These are phyloP conservation scores for Arabis alpina DNA, from an alignment of 345 rosid species.

Conservation along the genomic window DNA sequence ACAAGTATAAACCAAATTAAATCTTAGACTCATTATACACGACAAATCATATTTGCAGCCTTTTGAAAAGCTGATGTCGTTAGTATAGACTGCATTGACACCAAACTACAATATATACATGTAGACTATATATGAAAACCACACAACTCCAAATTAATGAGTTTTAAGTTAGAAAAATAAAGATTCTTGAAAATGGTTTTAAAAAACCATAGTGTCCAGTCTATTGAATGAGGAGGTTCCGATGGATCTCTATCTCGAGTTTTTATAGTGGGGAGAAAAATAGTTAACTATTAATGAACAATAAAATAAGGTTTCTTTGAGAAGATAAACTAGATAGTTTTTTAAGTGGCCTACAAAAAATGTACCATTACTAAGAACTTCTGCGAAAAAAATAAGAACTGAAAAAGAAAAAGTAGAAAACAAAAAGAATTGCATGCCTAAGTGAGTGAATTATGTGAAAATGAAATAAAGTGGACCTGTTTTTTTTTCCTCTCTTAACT, in stretches of 20 bases:
- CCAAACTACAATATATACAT: background rate
- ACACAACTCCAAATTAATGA: background rate
- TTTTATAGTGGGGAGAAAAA: background rate
- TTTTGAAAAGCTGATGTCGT: background rate
- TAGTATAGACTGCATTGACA: background rate
- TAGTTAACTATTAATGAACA: background rate
- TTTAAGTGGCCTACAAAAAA: background rate
- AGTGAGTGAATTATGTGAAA: constrained; percentile 45
- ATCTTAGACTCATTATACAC: background rate
- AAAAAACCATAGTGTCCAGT: background rate
- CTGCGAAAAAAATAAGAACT: background rate
- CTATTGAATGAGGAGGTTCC: background rate
- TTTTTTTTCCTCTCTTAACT: constrained; percentile 42
- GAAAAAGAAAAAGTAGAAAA: constrained; percentile 31
- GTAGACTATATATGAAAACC: background rate
- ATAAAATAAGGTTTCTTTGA: background rate
- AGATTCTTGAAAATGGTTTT: too few species aligned
- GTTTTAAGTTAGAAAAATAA: background rate
- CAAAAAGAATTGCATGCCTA: constrained; percentile 48
- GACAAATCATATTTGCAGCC: background rate
- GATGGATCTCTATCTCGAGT: constrained; percentile 10
- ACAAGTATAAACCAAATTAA: background rate
- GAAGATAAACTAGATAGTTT: background rate
- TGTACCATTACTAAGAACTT: constrained; percentile 7
- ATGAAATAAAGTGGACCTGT: constrained; percentile 44